Base-by-base conservation (phyloP, 345 rosid species). In the Nephelium lappaceum region DNA sequence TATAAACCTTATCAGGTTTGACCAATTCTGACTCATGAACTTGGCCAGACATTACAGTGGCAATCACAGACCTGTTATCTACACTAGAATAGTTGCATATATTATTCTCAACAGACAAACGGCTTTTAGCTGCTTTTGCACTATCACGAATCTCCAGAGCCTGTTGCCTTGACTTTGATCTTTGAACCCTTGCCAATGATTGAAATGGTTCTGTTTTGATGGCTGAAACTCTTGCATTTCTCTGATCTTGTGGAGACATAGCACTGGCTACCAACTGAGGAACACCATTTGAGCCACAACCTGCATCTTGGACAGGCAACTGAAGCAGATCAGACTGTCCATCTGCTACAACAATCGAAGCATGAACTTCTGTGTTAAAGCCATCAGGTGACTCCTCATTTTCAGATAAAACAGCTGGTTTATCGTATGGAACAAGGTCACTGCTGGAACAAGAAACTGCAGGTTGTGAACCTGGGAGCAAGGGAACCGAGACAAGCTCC, bases 161-260 rank as follows among this genome's bases (percentile, higher is more conserved):
- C 83, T 68, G 83, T 79, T 93, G 95, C 85, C 98, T 93, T 57
- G 94, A 87, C 81, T 80, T 92, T 19, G 97, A 92, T 80, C 95
- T 93, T 79, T 89, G 91, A 83, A 91, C 79, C 76, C 83, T 94
- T 42, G 86, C 89, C 80, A 90, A 79, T 53, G 98, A 87, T 72
- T 79, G 79, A 72, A 79, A 78, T 51, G 83, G 83, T 67, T 85
- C 86, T 57, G 80, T 79, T 75, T 71, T 60, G 78, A 70, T 55
- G 73, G 74, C 85, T 38, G 83, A 81, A 51, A 76, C 75, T 69
- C 67, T 76, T 73, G 81, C 80, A 47, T 84, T 83, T 75, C 67
- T 83, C 76, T 82, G 82, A 84, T 80, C 79, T 71, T 69, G 80
- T 7, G 88, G 95, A 85, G 97, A 79, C 36, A 72, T 76, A 75